These are phyloP conservation scores for Orbilia oligospora DNA, from an alignment of 2,329 filamentous ascomycete species.

Conservation along the genomic window DNA sequence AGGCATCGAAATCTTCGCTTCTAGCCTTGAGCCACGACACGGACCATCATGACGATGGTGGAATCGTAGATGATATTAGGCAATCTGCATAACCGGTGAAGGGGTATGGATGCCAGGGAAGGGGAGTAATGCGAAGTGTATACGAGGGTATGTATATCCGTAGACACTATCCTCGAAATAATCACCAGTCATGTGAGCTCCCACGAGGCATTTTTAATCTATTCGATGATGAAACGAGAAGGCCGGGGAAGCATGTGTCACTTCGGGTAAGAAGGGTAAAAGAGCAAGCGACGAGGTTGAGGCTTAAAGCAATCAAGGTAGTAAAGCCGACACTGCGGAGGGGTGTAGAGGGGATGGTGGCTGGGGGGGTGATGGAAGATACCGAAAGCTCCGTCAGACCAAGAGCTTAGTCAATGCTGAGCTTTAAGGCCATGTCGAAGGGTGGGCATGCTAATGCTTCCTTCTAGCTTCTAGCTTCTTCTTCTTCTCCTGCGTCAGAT, in stretches of 20 bases:
- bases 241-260: slow-evolving; percentile 56
- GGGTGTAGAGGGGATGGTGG: slow-evolving; percentile 8
- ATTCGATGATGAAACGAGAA: slow-evolving; percentile 51
- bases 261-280: slow-evolving; percentile 56
- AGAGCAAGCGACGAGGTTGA: slow-evolving; percentile 52
- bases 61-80: slow-evolving; percentile 50
- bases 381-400: slow-evolving; percentile 45
- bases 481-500: slow-evolving; percentile 41
- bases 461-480: slow-evolving; percentile 10
- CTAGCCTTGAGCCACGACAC: slow-evolving; percentile 1
- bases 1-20: slow-evolving; percentile 13
- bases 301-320: slow-evolving; percentile 44
- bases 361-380: slow-evolving; percentile 43
- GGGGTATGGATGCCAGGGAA: slow-evolving; percentile 18
- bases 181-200: slow-evolving; percentile 52
- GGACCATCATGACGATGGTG: slow-evolving; percentile 38
- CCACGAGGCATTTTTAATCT: slow-evolving; percentile 56
- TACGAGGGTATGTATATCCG: slow-evolving; percentile 37
- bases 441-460: slow-evolving; percentile 11
- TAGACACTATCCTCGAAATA: slow-evolving; percentile 44
- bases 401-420: not conserved
- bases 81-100: slow-evolving; percentile 39
- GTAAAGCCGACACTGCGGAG: slow-evolving; percentile 30
- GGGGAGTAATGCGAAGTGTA: slow-evolving; percentile 4
- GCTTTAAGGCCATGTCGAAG: not conserved